Evolutionary conservation across 2,329 filamentous ascomycete species (phyloP), one percentile per base, ranked within the genome.

Genomic region (Domatiomyces globalis): DNA sequence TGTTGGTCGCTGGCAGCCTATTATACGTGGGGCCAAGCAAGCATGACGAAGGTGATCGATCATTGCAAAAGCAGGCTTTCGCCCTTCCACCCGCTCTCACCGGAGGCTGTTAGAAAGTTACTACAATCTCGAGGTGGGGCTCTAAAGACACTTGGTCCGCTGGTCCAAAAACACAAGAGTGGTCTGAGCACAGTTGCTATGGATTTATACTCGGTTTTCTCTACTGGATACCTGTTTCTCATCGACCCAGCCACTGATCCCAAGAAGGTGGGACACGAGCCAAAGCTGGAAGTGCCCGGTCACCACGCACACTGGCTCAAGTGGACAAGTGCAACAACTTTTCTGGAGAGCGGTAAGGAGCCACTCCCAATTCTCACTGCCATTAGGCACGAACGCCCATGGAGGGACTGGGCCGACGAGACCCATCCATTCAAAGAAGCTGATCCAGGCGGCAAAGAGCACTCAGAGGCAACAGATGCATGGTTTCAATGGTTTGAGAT

Each of bases 401-500:
- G 53, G 53, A 55, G 50, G 49, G 53, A 55, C 45, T 55, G 53
- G 53, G 53, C 48, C 3, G 51, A 55, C 29, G 48, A 52, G 19
- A 48, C 50, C 36, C 51, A 53, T 22, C 53, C 53, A 1, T 55
- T 55, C 42, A 53, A 49, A 45, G 44, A 55, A 22, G 48, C 45
- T 43, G 51, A 55, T 45, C 53, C 53, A 12, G 25, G 42, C 19
- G 47, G 42, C 10, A 51, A 51, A 47, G 53, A 55, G 43, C 53
- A 55, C 29, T 25, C 49, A n/a, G 51, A 55, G 17, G 53, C 53
- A 9, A 51, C 60, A 46, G 66, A 68, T 57, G 59, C 61, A 33
- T 66, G 64, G 63, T 67, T 65, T 53, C 65, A 66, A 47, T 67
- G 64, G 62, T 65, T 62, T 51, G 63, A 65, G 51, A 58, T 65